A percentile compares a stretch with the other conserved stretches of the same genome.
Conservation (phyloP, 2,329 filamentous ascomycete genomes). For the Rhinocladiella mackenziei region DNA sequence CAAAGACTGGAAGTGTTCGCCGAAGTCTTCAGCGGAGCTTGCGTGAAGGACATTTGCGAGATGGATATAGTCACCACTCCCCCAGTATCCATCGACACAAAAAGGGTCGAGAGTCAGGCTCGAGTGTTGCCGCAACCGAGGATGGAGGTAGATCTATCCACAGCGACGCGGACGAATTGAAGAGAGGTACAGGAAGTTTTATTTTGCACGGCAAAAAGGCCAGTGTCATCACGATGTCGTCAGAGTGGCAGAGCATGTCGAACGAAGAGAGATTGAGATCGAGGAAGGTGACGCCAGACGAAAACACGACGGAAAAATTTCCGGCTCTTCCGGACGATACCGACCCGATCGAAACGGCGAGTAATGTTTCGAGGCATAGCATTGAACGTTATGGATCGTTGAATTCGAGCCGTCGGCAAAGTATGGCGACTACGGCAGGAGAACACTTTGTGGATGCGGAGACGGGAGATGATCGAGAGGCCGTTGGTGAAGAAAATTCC, state of each 20-base stretch:
- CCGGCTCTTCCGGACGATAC: constrained; percentile 7
- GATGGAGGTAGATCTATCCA: constrained; percentile 45
- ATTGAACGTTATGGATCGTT: constrained; percentile 10
- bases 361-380: constrained; percentile 6
- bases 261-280: constrained; percentile 68
- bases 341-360: constrained; percentile 11
- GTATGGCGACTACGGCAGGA: constrained; percentile 19
- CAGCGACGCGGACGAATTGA: constrained; percentile 63
- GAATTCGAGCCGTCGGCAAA: constrained; percentile 16
- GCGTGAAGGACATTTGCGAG: constrained; percentile 57
- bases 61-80: constrained; percentile 36
- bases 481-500: background rate
- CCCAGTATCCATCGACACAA: constrained; percentile 63
- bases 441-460: constrained; percentile 26
- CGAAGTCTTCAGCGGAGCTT: constrained; percentile 86
- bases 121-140: constrained; percentile 53
- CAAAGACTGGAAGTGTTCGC: constrained; percentile 66
- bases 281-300: constrained; percentile 43
- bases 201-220: constrained; percentile 98
- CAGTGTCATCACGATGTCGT: constrained; percentile 91
- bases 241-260: constrained; percentile 77
- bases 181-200: constrained; percentile 80
- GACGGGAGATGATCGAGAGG: constrained; percentile 8
- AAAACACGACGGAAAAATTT: constrained; percentile 6
- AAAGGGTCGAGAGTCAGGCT: constrained; percentile 69